phyloP scores from a whole-genome alignment of 805 yeast species.

The Pichia sporocuriosa region DNA sequence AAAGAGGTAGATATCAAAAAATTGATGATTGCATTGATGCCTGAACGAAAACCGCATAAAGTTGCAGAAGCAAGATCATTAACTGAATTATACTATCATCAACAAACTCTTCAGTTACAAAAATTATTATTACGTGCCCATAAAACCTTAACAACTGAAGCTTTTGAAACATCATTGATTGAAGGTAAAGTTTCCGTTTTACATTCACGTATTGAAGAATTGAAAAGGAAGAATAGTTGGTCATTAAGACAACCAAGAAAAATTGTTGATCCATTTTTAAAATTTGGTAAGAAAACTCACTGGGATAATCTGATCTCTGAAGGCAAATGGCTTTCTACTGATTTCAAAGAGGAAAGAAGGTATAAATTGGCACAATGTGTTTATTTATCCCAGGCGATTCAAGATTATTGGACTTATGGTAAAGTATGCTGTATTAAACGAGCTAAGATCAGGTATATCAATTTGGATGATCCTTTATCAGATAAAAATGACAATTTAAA shows the following conservation, averaged over 20 bases:
- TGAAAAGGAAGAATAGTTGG: slow-evolving; percentile 85
- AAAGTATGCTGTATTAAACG: slow-evolving; percentile 57
- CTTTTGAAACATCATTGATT: slow-evolving; percentile 74
- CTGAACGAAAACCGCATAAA: slow-evolving; percentile 46
- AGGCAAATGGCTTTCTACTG: slow-evolving; percentile 77
- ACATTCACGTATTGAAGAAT: slow-evolving; percentile 85
- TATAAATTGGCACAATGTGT: slow-evolving; percentile 66
- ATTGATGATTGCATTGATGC: slow-evolving; percentile 39
- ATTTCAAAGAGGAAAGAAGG: slow-evolving; percentile 64
- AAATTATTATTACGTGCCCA: slow-evolving; percentile 80
- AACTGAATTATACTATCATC: slow-evolving; percentile 78
- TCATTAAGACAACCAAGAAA: slow-evolving; percentile 77
- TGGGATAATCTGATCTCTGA: slow-evolving; percentile 74
- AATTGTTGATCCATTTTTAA: slow-evolving; percentile 57
- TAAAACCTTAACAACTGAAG: slow-evolving; percentile 77
- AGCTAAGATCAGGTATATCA: slow-evolving; percentile 34
- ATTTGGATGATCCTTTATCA: slow-evolving; percentile 1
- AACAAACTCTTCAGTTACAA: slow-evolving; percentile 81
- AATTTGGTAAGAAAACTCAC: slow-evolving; percentile 40
- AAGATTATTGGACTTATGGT: slow-evolving; percentile 76
- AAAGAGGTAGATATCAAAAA: slow-evolving; percentile 38
- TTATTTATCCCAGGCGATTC: slow-evolving; percentile 61
- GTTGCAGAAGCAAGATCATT: slow-evolving; percentile 57
- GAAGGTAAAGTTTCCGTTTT: slow-evolving; percentile 91
- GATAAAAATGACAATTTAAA: too few species aligned